Evolutionary conservation across 179 eudicot genomes (phyloP), one percentile per base, ranked within the genome.

Genomic region (Camellia oleifera): DNA sequence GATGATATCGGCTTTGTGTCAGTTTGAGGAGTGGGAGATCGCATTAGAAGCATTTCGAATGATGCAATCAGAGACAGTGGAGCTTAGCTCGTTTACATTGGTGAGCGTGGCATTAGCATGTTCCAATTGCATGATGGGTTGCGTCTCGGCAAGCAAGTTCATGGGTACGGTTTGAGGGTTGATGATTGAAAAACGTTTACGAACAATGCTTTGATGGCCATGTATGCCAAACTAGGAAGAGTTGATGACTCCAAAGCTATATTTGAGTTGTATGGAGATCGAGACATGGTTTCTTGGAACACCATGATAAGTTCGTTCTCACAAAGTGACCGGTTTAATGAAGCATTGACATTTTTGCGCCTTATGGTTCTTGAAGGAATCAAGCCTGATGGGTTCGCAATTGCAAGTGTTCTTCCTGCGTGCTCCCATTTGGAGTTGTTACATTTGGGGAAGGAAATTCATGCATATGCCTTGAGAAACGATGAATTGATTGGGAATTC

Each of bases 261-360:
- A 57, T 91, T 91, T 80, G 88, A 84, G 72, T 44, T 62, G 57
- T 88, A 87, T 83, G 87, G 26, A 40, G 84, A 84, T 60, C 78
- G 87, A 18, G 88, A 86, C 81, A 77, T 91, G 78, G 92, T 92
- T 69, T 88, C 97, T 0, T 92, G 95, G 97, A 92, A 92, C 79
- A 88, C 93, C 4, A 83, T 91, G 84, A 84, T 91, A 23, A 87
- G 90, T 70, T 72, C 89, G 7, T 87, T 87, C 7, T 81, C 90
- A 2, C 95, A 89, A 45, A 90, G 78, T 80, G 90, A 87, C 61
- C 76, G 13, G 17, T 86, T 87, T 84, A 44, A 74, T 50, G 93
- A 86, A 75, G 93, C 95, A 3, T 79, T 93, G 81, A 78, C 70
- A 13, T 82, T 83, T 57, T 87, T 93, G 67, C 78, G 60, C 17